Evolutionary conservation across 331 rosid genomes (phyloP), one percentile per base, ranked within the genome.

Genomic region (Ulmus americana): DNA sequence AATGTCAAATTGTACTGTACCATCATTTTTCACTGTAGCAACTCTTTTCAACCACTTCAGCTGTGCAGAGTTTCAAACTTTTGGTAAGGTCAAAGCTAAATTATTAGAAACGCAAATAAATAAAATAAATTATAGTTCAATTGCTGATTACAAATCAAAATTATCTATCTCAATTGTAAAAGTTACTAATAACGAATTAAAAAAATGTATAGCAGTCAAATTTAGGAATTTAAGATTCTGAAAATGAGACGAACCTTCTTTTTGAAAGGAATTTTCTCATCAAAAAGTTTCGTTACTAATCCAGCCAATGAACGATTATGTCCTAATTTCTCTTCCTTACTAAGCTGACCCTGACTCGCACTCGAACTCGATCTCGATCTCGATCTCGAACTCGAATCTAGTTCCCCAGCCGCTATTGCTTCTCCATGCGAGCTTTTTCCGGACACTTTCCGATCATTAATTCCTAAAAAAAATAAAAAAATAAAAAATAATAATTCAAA

Each of bases 1-100:
- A 59, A 92, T 84, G 70, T 85, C 83, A 70, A 92, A 67, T 46
- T 83, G 84, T 43, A 92, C 81, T 2, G 97, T 85, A 14, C 97
- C 97, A 13, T 92, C 85, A 74, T 83, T 69, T 70, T 80, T 73
- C 15, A 92, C 82, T 55, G 55, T 63, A 20, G 82, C 81, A 48
- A 82, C 69, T 63, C 64, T 69, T 73, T 77, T 81, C 70, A 92
- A 69, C 82, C 70, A 81, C 71, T 66, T 80, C 38, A 78, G 64
- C 98, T 92, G 79, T 71, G 81, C 44, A 56, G 8, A 63, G 55
- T 55, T 75, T 70, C 53, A 47, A 67, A 59, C 70, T 3, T 41
- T 49, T 22, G 61, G 11, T 40, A 52, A 44, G 42, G 41, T 40
- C 39, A 48, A 10, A 59, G 35, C 35, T 3, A 8, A 39, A 10